phyloP scores from a whole-genome alignment of 768 basidiomycete genomes.

The Lactarius psammicola region DNA sequence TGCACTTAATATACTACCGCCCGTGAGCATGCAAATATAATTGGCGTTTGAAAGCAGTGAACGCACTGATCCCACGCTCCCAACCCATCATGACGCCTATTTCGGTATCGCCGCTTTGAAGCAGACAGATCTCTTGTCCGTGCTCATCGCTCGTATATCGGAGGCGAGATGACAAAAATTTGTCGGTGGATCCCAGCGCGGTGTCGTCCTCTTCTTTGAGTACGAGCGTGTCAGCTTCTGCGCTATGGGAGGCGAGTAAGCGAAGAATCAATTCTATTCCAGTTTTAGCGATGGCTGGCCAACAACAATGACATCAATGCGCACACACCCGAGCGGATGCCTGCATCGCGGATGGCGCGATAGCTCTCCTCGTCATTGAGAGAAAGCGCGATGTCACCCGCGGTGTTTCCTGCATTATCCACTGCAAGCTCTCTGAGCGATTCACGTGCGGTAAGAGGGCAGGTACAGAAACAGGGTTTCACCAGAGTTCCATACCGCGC shows the following conservation, averaged over 20 bases:
- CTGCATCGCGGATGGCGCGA: conserved; percentile 82
- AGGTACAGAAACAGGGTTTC: conserved; percentile 34
- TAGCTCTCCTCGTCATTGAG: conserved; percentile 78
- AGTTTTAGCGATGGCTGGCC: neutral
- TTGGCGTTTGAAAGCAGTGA: neutral
- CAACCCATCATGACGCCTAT: conserved; percentile 99
- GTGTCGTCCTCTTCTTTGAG: conserved; percentile 54
- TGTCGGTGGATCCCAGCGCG: conserved; percentile 58
- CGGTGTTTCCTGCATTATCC: conserved; percentile 76
- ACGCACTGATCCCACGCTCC: conserved; percentile 79
- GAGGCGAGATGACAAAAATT: conserved; percentile 71
- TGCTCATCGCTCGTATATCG: conserved; percentile 64
- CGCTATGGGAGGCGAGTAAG: conserved; percentile 50
- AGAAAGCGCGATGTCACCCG: conserved; percentile 88
- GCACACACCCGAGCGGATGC: conserved; percentile 78
- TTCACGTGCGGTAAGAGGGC: neutral
- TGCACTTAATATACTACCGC: conserved; percentile 52
- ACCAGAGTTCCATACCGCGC: conserved; percentile 92
- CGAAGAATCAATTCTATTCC: conserved; percentile 65
- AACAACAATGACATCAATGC: conserved; percentile 16
- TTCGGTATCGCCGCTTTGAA: conserved; percentile 62
- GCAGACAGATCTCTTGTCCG: conserved; percentile 81
- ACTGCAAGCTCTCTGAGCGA: conserved; percentile 43
- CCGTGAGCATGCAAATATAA: conserved; percentile 25
- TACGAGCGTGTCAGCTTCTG: conserved; percentile 37